Percentiles rank a stretch among this genome's conserved stretches.
Evolutionary conservation across 225 moss, liverwort and hornwort species (phyloP).

Genomic region (Antitrichia curtipendula): DNA sequence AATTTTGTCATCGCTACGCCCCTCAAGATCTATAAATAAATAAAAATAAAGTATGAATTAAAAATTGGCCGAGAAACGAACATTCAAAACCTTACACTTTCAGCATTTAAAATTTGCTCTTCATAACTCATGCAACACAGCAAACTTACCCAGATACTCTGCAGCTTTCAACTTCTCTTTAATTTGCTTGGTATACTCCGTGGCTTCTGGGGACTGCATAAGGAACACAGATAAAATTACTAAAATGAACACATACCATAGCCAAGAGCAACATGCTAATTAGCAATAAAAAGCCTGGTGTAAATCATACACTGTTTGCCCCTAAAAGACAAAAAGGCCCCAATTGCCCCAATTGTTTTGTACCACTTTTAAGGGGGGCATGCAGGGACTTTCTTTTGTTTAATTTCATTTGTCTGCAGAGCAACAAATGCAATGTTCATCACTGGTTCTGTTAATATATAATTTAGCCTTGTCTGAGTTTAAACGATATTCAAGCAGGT

Average conservation of each 20-base stretch:
- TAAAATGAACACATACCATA: background rate
- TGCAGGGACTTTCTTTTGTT: background rate
- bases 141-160: conserved; percentile 74
- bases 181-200: conserved; percentile 65
- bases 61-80: background rate
- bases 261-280: background rate
- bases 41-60: background rate
- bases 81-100: background rate
- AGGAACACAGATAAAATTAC: background rate
- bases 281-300: background rate
- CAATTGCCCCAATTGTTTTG: background rate
- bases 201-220: conserved; percentile 69
- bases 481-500: background rate
- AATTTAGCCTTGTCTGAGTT: background rate
- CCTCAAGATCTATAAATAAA: conserved; percentile 69
- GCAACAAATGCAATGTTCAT: background rate
- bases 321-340: background rate
- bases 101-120: background rate
- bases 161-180: conserved; percentile 95
- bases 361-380: background rate
- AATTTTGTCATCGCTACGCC: conserved; percentile 88
- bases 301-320: background rate
- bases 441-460: background rate
- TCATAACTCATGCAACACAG: background rate
- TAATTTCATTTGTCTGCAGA: background rate